Base-by-base conservation (phyloP, 2,329 filamentous ascomycete genomes). In the Calycina herbarum region DNA sequence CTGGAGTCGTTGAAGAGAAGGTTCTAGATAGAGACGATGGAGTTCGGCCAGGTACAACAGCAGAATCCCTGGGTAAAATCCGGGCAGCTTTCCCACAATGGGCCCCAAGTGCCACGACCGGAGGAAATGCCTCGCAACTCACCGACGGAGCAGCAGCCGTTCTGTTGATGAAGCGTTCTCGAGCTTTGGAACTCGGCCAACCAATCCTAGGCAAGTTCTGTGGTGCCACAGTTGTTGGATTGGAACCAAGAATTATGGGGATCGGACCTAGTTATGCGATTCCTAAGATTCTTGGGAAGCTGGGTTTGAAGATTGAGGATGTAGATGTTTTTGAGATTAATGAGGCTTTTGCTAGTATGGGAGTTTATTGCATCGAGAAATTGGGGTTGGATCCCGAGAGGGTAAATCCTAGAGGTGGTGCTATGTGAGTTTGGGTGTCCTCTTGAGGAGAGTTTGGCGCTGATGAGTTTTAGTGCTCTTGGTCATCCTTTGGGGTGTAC, bases 261-360 rank as follows among this genome's bases (percentile, higher is more conserved):
- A 84, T 96, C 72, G 94, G 94, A 1, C 94, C 94, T 54, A 96
- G 91, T 85, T 93, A 93, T 81, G 93, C 94, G 66, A 98, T 98
- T 76, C 94, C 94, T 70, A 91, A 94, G 78, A 92, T 92, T 5
- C 87, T 97, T 62, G 85, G 90, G 75, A 93, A 94, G 78, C 92
- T 93, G 0, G 93, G 93, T 66, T 86, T 98, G 73, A 82, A 82
- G 76, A 90, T 88, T 78, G 89, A 94, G 63, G 94, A 97, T 71
- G 92, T 98, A 48, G 94, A 98, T 77, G 93, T 98, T 75, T 97
- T 86, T 77, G 94, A 98, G 86, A 97, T 98, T 84, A 98, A 98
- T 83, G 94, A 98, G 86, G 94, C 94, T 0, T 98, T 98, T 79
- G 94, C 94, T 57, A 94, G 91, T 66, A 98, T 98, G 92, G 69